Evolutionary conservation across 371 early-diverging fungal species (phyloP).

Genomic region (Blakeslea trispora): DNA sequence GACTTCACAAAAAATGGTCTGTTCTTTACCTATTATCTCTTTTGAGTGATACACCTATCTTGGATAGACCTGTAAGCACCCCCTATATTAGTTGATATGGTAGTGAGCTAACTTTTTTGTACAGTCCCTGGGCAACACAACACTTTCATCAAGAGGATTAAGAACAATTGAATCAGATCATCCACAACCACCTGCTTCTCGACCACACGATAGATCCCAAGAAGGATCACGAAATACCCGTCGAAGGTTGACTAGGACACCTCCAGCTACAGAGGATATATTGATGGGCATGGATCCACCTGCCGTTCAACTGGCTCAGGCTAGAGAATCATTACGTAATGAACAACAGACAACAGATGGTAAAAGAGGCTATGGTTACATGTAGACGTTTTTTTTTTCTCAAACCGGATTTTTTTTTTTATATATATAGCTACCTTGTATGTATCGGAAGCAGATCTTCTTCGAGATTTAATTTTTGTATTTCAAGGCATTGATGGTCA

Average conservation of each 20-base stretch:
- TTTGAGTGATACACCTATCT: constrained; percentile 38
- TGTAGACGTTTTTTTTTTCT: constrained; percentile 12
- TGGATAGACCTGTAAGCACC: constrained; percentile 8
- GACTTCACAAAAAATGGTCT: constrained; percentile 67
- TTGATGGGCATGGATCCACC: constrained; percentile 22
- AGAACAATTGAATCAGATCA: constrained; percentile 20
- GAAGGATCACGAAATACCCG: constrained; percentile 35
- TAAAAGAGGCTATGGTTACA: neutral
- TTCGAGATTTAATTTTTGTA: constrained; percentile 87
- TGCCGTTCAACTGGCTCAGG: constrained; percentile 34
- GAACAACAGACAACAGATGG: constrained; percentile 8
- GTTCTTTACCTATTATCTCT: constrained; percentile 69
- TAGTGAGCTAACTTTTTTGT: constrained; percentile 13
- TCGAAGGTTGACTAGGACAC: constrained; percentile 27
- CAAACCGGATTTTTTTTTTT: no score
- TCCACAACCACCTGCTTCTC: constrained; percentile 30
- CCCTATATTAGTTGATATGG: no score
- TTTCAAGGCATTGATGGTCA: constrained; percentile 95
- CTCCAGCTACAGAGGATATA: no score
- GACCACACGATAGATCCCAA: constrained; percentile 26
- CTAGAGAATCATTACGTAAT: constrained; percentile 23
- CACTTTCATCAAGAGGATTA: constrained; percentile 22
- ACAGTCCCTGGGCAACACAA: constrained; percentile 18
- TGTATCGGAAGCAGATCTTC: constrained; percentile 66
- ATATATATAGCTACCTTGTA: constrained; percentile 28